Evolutionary conservation across 2,329 filamentous ascomycete genomes (phyloP).

Genomic region (Fusarium sambucinum): DNA sequence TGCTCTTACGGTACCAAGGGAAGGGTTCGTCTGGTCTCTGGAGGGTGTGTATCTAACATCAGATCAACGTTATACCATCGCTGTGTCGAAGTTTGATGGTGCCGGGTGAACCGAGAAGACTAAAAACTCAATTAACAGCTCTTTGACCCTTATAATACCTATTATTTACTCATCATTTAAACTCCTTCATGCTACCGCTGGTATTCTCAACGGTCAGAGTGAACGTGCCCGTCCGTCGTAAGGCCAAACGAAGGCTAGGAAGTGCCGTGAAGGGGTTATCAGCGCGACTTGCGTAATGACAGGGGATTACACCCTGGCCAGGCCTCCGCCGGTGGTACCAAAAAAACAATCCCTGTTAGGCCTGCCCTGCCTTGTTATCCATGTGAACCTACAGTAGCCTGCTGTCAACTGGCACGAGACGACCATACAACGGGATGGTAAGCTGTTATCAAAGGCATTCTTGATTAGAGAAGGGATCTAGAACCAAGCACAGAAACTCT

Average conservation of each 20-base stretch:
- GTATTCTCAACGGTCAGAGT: not conserved
- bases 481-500: not conserved
- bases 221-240: not conserved
- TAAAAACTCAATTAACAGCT: not conserved
- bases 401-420: not conserved
- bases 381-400: not conserved
- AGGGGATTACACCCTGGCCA: not conserved
- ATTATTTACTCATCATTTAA: not conserved
- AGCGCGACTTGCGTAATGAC: constrained; percentile 4
- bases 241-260: not conserved
- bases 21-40: not conserved
- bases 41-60: not conserved
- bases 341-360: not conserved
- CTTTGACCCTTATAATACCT: not conserved
- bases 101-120: not conserved
- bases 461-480: not conserved
- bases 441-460: not conserved
- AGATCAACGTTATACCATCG: not conserved
- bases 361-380: not conserved
- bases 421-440: not conserved
- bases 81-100: not conserved
- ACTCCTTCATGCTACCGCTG: not conserved
- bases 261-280: constrained; percentile 8
- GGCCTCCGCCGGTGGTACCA: not conserved
- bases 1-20: not conserved